Percentiles rank a stretch among this genome's conserved stretches.
Evolutionary conservation across 108 stramenopile genomes (phyloP).

Genomic region (Cylindrotheca closterium): DNA sequence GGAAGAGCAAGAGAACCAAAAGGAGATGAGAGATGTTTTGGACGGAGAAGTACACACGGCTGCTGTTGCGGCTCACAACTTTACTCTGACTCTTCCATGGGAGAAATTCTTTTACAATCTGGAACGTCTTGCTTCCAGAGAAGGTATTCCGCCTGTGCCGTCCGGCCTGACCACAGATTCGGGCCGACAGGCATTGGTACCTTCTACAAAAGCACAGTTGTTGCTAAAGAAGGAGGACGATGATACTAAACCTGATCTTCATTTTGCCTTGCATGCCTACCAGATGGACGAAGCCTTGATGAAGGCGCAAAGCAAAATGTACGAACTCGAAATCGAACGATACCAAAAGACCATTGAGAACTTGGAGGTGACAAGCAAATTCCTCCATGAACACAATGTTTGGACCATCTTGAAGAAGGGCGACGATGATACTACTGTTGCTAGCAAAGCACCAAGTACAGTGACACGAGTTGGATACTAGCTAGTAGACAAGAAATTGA

Average conservation of each 20-base stretch:
- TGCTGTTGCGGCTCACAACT: conserved; percentile 13
- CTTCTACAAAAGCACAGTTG: conserved; percentile 23
- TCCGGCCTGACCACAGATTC: neutral
- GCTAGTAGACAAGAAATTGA: no score
- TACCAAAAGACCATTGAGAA: conserved; percentile 18
- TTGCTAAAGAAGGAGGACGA: conserved; percentile 5
- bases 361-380: conserved; percentile 19
- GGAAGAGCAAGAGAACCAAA: conserved; percentile 13
- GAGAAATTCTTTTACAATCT: conserved; percentile 36
- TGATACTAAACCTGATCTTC: conserved; percentile 9
- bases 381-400: conserved; percentile 40
- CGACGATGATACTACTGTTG: neutral
- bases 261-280: conserved; percentile 37
- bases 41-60: conserved; percentile 21
- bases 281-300: conserved; percentile 47
- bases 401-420: conserved; percentile 18
- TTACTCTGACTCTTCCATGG: conserved; percentile 29
- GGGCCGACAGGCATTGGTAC: conserved; percentile 10
- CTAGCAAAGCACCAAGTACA: no score
- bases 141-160: neutral
- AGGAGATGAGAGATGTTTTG: conserved; percentile 10
- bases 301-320: conserved; percentile 26
- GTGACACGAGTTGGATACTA: no score
- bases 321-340: conserved; percentile 34
- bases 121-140: conserved; percentile 10